These are phyloP conservation scores for Phalaenopsis aphrodite DNA, from an alignment of 106 monocot species.

Conservation along the genomic window DNA sequence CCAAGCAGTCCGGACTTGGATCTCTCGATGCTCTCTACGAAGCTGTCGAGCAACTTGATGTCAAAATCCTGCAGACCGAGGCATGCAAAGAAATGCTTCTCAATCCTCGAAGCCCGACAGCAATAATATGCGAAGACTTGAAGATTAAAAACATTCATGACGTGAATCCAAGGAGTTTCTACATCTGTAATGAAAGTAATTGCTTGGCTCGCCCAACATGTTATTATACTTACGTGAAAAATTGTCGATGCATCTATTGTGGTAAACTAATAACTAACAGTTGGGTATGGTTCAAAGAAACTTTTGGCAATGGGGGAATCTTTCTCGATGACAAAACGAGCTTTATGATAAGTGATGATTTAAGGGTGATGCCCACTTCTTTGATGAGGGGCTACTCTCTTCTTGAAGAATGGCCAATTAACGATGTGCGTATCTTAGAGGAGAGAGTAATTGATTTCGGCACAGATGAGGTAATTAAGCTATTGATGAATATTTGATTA, in stretches of 20 bases:
- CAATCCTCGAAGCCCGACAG: slow-evolving; percentile 10
- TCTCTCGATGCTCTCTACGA: slow-evolving; percentile 28
- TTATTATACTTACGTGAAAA: neutral
- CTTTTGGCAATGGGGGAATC: slow-evolving; percentile 5
- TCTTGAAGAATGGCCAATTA: slow-evolving; percentile 1
- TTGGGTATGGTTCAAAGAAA: neutral
- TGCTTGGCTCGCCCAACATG: neutral
- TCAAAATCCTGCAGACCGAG: slow-evolving; percentile 10
- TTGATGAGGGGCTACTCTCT: neutral
- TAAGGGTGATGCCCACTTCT: slow-evolving; percentile 12
- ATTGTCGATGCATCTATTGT: neutral
- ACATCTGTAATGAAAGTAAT: slow-evolving; percentile 6
- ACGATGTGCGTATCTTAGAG: slow-evolving; percentile 1
- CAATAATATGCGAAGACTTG: slow-evolving; percentile 9
- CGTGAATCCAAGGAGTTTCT: slow-evolving; percentile 1
- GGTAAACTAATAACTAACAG: neutral
- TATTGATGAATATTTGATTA: neutral
- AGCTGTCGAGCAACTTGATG: slow-evolving; percentile 28
- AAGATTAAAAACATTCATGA: slow-evolving; percentile 12
- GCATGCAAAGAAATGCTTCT: slow-evolving; percentile 38
- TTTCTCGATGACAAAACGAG: slow-evolving; percentile 8
- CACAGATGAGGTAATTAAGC: slow-evolving; percentile 9
- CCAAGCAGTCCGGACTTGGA: slow-evolving; percentile 6
- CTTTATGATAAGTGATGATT: slow-evolving; percentile 21
- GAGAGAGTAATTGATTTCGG: slow-evolving; percentile 2